These are phyloP conservation scores for Martensiomyces pterosporus DNA, from an alignment of 192 early-diverging fungal species.

Conservation along the genomic window DNA sequence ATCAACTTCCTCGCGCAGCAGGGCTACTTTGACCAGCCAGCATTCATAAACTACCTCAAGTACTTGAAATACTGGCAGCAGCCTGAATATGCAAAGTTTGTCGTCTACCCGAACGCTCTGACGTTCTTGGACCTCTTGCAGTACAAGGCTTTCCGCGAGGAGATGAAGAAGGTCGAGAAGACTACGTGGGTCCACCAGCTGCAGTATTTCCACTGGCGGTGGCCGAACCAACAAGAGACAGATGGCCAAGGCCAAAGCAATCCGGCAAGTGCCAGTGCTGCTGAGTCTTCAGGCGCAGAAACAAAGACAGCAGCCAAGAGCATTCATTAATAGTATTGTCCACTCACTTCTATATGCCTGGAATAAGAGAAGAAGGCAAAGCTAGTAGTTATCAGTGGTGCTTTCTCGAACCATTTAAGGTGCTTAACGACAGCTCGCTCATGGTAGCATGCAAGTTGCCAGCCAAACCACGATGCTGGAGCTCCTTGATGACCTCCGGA, in stretches of 20 bases:
- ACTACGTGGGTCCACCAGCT: slow-evolving; percentile 67
- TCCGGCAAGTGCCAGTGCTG: no score
- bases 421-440: slow-evolving; percentile 41
- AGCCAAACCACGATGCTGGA: slow-evolving; percentile 31
- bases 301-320: slow-evolving; percentile 3
- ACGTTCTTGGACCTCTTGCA: slow-evolving; percentile 85
- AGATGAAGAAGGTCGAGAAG: slow-evolving; percentile 66
- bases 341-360: no score
- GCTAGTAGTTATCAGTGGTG: slow-evolving; percentile 1
- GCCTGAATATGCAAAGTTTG: slow-evolving; percentile 86
- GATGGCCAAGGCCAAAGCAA: no score
- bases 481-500: slow-evolving; percentile 37
- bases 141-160: slow-evolving; percentile 72
- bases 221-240: slow-evolving; percentile 20
- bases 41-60: slow-evolving; percentile 84
- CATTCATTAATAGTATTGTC: no score
- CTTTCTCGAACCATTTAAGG: slow-evolving; percentile 16
- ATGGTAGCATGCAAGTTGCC: slow-evolving; percentile 33
- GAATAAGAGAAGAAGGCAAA: no score
- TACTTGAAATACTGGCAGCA: slow-evolving; percentile 89
- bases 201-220: slow-evolving; percentile 43
- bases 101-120: slow-evolving; percentile 86
- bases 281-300: not conserved
- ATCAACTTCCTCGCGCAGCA: slow-evolving; percentile 88
- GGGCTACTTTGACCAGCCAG: slow-evolving; percentile 75